Evolutionary conservation across 805 yeast genomes (phyloP), one percentile per base, ranked within the genome.

Genomic region (Pichia manshurica): DNA sequence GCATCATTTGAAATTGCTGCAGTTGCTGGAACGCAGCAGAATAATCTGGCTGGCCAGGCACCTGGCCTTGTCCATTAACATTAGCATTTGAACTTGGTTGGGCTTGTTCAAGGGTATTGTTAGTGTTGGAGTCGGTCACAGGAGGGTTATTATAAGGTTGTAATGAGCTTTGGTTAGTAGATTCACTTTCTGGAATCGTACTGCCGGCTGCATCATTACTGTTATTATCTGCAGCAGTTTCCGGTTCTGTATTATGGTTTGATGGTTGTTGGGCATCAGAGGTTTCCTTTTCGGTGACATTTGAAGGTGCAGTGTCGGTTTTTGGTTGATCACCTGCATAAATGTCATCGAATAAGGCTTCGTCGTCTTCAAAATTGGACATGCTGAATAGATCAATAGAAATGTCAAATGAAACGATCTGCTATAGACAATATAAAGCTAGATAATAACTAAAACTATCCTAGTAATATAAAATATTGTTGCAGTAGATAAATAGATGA

Each of bases 301-400:
- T 51, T 36, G 57, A 53, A 39, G 41, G 40, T 17, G 37, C 46
- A 31, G 45, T 47, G 10, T 33, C 66, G 5, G 48, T 64, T 42
- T 57, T 44, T 46, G 55, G 52, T 48, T 59, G 50, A 32, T 62
- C 65, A 41, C 57, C 68, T 28, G 63, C 64, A 56, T 90, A 90
- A 69, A 90, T 87, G 65, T 90, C 96, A 69, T 89, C 95, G 67
- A 90, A 90, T 65, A 86, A 82, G 60, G 87, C 91, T 66, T 89
- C 96, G 69, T 90, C 97, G 70, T 89, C 96, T 69, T 88, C 96
- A 52, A 84, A 77, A 48, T 71, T 67, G 51, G 84, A 77, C 85
- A 81, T 81, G 47, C 48, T 67, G 42, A 19, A 36, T 21, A 13
- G 36, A n/a, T 23, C 28, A 23, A 41, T 17, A 33, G 23, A 22